These are phyloP conservation scores for Marchantia polymorpha DNA, from an alignment of 225 moss, liverwort and hornwort genomes.

Conservation along the genomic window DNA sequence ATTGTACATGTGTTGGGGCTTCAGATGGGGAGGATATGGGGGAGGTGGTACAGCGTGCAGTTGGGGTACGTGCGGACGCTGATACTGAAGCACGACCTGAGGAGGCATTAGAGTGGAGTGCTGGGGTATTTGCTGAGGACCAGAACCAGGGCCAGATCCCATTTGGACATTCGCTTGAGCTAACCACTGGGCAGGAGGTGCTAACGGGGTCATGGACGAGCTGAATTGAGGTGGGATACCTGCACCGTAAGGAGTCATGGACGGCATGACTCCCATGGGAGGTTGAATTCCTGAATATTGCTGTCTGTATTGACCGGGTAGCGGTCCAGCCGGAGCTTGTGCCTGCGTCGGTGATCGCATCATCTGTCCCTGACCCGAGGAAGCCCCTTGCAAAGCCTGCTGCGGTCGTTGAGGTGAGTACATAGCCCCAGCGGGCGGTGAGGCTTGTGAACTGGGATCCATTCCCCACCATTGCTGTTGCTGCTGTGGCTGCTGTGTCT, in stretches of 20 bases:
- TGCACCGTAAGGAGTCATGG: slow-evolving; percentile 56
- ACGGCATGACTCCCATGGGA: slow-evolving; percentile 50
- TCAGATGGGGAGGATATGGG: slow-evolving; percentile 55
- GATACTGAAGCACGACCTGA: slow-evolving; percentile 86
- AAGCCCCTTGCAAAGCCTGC: slow-evolving; percentile 13
- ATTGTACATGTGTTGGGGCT: slow-evolving; percentile 46
- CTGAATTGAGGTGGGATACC: slow-evolving; percentile 53
- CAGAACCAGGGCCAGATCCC: slow-evolving; percentile 48
- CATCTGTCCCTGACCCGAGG: slow-evolving; percentile 42
- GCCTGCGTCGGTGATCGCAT: slow-evolving; percentile 39
- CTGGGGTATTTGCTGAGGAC: slow-evolving; percentile 58
- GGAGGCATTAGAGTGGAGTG: slow-evolving; percentile 80
- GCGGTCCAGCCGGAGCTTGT: slow-evolving; percentile 49
- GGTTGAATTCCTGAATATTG: slow-evolving; percentile 47
- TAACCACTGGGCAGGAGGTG: slow-evolving; percentile 56
- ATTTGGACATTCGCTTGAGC: slow-evolving; percentile 51
- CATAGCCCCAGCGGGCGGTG: slow-evolving; percentile 38
- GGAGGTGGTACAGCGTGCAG: slow-evolving; percentile 56
- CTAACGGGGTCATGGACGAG: slow-evolving; percentile 50
- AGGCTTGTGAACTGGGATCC: slow-evolving; percentile 52
- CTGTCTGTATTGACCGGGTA: slow-evolving; percentile 61
- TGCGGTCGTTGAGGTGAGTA: slow-evolving; percentile 24
- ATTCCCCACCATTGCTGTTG: slow-evolving; percentile 67
- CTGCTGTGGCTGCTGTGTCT: slow-evolving; percentile 28
- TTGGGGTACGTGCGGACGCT: slow-evolving; percentile 51